Evolutionary conservation across 257 asterid genomes (phyloP).

Genomic region (Avicennia marina): DNA sequence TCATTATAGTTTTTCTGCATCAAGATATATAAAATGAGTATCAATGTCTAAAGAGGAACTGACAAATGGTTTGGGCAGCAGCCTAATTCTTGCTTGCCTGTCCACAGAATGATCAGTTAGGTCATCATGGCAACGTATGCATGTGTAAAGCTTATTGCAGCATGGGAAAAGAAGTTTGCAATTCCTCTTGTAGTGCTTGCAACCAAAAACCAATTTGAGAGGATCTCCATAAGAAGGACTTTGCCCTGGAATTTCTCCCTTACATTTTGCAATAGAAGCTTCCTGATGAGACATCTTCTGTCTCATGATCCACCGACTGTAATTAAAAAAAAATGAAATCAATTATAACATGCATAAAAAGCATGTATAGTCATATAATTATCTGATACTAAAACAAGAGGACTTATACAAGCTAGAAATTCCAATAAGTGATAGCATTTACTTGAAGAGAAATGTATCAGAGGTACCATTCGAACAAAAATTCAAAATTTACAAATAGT

Average conservation of each 20-base stretch:
- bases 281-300: slow-evolving; percentile 42
- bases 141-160: slow-evolving; percentile 70
- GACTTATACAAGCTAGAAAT: background rate
- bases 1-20: slow-evolving; percentile 61
- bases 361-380: slow-evolving; percentile 5
- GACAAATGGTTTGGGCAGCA: slow-evolving; percentile 13
- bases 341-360: slow-evolving; percentile 19
- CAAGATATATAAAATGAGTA: slow-evolving; percentile 26
- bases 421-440: background rate
- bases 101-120: slow-evolving; percentile 64
- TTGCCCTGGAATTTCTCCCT: slow-evolving; percentile 56
- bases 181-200: slow-evolving; percentile 78
- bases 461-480: slow-evolving; percentile 8
- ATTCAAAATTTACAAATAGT: background rate
- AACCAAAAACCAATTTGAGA: slow-evolving; percentile 49
- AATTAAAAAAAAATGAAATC: slow-evolving; percentile 8
- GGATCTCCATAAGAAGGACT: slow-evolving; percentile 59
- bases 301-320: slow-evolving; percentile 64
- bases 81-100: slow-evolving; percentile 38
- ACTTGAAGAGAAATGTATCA: slow-evolving; percentile 5
- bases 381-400: slow-evolving; percentile 13
- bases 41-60: slow-evolving; percentile 8
- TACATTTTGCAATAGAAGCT: slow-evolving; percentile 25
- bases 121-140: slow-evolving; percentile 92
- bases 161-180: slow-evolving; percentile 76